phyloP scores from a whole-genome alignment of 768 basidiomycete species.

The Amanita rimosa region DNA sequence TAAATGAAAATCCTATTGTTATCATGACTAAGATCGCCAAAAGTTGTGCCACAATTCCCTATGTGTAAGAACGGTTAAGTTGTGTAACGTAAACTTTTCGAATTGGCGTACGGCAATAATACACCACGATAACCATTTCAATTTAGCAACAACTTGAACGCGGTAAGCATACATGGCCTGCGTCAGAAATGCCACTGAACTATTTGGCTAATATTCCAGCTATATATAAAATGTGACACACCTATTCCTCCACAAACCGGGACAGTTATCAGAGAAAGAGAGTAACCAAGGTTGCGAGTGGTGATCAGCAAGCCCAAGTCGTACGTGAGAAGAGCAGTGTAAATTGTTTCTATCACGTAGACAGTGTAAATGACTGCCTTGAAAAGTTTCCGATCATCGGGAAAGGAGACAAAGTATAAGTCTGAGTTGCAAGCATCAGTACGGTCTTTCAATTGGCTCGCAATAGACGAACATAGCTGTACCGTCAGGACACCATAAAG shows the following conservation, averaged over 20 bases:
- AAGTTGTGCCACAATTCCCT: neutral
- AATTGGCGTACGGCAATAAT: neutral
- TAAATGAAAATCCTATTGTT: neutral
- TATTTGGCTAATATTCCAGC: neutral
- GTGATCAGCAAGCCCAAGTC: neutral
- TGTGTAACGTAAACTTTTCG: too few relatives aligned
- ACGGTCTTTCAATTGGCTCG: neutral
- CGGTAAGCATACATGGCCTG: neutral
- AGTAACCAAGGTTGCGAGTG: neutral
- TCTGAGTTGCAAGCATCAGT: neutral
- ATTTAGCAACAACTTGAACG: neutral
- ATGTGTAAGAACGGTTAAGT: neutral
- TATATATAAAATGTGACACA: neutral
- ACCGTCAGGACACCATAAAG: neutral
- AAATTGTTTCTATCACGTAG: slow-evolving; percentile 8
- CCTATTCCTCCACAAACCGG: neutral
- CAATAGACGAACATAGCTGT: neutral
- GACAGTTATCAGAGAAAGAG: neutral
- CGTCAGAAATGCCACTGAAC: neutral
- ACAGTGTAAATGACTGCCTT: slow-evolving; percentile 9
- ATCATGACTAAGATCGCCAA: neutral
- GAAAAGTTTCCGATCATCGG: neutral
- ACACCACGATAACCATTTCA: neutral
- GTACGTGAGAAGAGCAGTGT: slow-evolving; percentile 2
- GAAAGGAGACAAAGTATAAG: neutral